Conservation (phyloP, 768 basidiomycete species). For the Ephemerocybe angulata region DNA sequence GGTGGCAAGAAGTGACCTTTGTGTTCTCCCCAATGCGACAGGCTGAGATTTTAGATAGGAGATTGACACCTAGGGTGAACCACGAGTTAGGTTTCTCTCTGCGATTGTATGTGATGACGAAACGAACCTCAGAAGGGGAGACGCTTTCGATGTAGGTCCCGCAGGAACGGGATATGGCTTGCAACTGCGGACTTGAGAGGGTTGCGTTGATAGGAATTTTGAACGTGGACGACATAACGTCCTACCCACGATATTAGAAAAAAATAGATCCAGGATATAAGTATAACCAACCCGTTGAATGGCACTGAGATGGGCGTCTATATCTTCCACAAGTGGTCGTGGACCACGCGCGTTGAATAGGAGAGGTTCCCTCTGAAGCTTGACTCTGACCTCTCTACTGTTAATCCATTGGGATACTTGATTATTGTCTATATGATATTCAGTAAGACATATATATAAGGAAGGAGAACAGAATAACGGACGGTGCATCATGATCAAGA, state of each 20-base stretch:
- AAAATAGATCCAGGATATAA: not conserved
- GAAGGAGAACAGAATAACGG: constrained; percentile 4
- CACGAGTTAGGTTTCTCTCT: no score
- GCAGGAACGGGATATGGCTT: constrained; percentile 54
- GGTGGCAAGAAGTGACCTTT: constrained; percentile 36
- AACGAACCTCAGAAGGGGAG: constrained; percentile 44
- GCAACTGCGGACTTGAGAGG: constrained; percentile 26
- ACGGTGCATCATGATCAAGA: constrained; percentile 69
- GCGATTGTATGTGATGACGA: no score
- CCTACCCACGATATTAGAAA: constrained; percentile 24
- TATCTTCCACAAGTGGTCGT: constrained; percentile 44
- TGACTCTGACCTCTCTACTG: constrained; percentile 58
- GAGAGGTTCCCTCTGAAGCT: constrained; percentile 53
- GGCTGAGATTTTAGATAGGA: constrained; percentile 40
- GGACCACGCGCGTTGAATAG: constrained; percentile 58
- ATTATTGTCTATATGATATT: constrained; percentile 50
- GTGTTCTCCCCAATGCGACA: constrained; percentile 48
- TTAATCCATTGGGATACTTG: constrained; percentile 58
- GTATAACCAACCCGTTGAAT: constrained; percentile 45
- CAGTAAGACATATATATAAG: constrained; percentile 3
- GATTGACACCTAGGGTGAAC: constrained; percentile 50
- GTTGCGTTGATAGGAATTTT: constrained; percentile 41
- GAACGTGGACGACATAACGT: constrained; percentile 33
- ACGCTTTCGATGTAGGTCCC: constrained; percentile 60
- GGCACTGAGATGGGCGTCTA: constrained; percentile 42